A percentile compares a stretch with the other conserved stretches of the same genome.
phyloP scores from a whole-genome alignment of 768 basidiomycete genomes.

The Candolleomyces eurysporus region DNA sequence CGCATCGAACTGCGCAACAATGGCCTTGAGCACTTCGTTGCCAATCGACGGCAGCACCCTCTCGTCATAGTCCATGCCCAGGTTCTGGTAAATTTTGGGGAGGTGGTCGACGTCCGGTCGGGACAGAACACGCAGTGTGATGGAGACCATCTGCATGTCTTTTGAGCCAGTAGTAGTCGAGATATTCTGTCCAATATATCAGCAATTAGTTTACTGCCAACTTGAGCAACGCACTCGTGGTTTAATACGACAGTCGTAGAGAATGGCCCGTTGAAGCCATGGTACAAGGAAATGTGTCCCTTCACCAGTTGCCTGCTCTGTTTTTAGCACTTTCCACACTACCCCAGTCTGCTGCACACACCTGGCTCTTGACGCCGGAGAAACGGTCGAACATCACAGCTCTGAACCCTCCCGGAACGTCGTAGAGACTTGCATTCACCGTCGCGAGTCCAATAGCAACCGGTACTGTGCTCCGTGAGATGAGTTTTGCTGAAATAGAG shows the following conservation, averaged over 20 bases:
- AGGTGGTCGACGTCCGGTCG: slow-evolving; percentile 88
- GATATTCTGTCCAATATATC: slow-evolving; percentile 67
- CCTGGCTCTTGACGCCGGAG: slow-evolving; percentile 82
- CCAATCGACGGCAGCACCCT: slow-evolving; percentile 96
- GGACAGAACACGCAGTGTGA: slow-evolving; percentile 94
- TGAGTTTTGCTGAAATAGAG: neutral
- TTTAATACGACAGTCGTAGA: slow-evolving; percentile 97
- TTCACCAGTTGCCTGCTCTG: slow-evolving; percentile 73
- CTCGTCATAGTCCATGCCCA: slow-evolving; percentile 97
- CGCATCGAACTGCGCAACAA: slow-evolving; percentile 98
- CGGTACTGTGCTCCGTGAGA: slow-evolving; percentile 34
- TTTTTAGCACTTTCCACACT: slow-evolving; percentile 6
- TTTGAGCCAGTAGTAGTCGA: slow-evolving; percentile 99
- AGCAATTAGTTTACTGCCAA: slow-evolving; percentile 3
- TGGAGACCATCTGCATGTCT: slow-evolving; percentile 97
- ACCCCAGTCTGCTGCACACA: slow-evolving; percentile 25
- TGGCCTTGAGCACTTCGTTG: slow-evolving; percentile 96
- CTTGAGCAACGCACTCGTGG: slow-evolving; percentile 63
- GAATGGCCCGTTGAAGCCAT: slow-evolving; percentile 92
- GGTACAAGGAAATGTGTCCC: slow-evolving; percentile 97
- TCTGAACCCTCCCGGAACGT: slow-evolving; percentile 88
- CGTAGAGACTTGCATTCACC: slow-evolving; percentile 53
- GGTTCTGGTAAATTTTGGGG: slow-evolving; percentile 89
- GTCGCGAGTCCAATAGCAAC: slow-evolving; percentile 43
- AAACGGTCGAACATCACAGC: slow-evolving; percentile 99